Evolutionary conservation across 2,329 filamentous ascomycete species (phyloP), one percentile per base, ranked within the genome.

Genomic region (Pezicula radicicola): DNA sequence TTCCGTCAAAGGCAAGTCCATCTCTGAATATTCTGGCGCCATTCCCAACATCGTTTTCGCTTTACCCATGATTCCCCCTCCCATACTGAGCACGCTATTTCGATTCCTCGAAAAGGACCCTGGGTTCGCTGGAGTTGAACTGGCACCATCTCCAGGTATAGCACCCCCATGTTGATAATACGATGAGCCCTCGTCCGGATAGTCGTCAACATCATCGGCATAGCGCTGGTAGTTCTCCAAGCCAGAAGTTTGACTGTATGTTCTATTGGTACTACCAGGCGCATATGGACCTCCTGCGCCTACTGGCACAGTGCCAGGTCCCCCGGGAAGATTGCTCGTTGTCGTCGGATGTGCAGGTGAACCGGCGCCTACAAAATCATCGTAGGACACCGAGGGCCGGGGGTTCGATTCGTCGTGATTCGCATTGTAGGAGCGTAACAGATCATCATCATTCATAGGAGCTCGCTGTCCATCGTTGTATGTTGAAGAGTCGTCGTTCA

Each of bases 1-100:
- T 68, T 97, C 91, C 5, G 93, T 97, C 70, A 99, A 77, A 13
- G 94, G 94, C 50, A 99, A 77, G 68, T 99, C 93, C 94, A 99
- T 99, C 72, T 97, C 94, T 33, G 93, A 97, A 71, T 99, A 97
- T 61, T 88, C 80, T 19, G 80, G 78, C 9, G 84, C 87, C 85
- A 96, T 91, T 49, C 94, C 93, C 55, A 99, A 75, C 78, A 88
- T 91, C 68, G 88, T 92, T 76, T 96, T 97, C 40, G 93, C 88
- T 65, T 81, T 86, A 42, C 92, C 94, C 64, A 97, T 76, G 55
- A 97, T 74, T 16, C 93, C 92, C 55, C 93, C 92, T 55, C 93
- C 92, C 64, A 97, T 73, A 60, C 86, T 84, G 64, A 97, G 73
- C 48, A 97, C 88, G 70, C 92, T 97, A 68, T 96, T 97, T 61